A percentile compares a stretch with the other conserved stretches of the same genome.
These are phyloP conservation scores for Boletus vinaceobasis DNA, from an alignment of 768 basidiomycete species.

Conservation along the genomic window DNA sequence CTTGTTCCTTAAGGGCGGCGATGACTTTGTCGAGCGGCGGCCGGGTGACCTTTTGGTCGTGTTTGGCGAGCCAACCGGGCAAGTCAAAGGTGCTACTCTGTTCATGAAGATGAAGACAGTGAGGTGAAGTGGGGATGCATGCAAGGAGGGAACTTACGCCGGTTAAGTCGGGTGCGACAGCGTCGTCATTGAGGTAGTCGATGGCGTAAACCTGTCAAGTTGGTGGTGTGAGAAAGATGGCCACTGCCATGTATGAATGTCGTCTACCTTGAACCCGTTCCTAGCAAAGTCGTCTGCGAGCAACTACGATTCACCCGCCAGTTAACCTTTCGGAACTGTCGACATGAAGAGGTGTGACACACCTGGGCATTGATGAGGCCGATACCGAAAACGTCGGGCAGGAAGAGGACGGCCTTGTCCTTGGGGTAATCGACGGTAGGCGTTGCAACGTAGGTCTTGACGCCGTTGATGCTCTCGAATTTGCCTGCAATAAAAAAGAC, in stretches of 20 bases:
- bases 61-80: constrained; percentile 38
- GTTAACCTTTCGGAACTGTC: background rate
- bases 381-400: constrained; percentile 52
- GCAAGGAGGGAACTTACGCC: constrained; percentile 1
- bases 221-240: background rate
- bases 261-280: constrained; percentile 36
- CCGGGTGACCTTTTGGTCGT: constrained; percentile 40
- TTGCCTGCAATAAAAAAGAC: constrained; percentile 32
- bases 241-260: background rate
- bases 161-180: constrained; percentile 15
- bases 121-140: background rate
- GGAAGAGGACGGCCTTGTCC: constrained; percentile 53
- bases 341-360: background rate
- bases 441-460: constrained; percentile 51
- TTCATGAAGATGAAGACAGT: background rate
- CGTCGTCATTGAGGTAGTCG: constrained; percentile 32
- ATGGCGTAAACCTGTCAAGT: constrained; percentile 15
- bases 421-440: constrained; percentile 49
- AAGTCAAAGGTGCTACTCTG: constrained; percentile 23
- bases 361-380: constrained; percentile 46
- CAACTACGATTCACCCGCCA: constrained; percentile 25
- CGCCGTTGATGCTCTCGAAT: constrained; percentile 42
- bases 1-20: constrained; percentile 51
- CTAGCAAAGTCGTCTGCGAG: constrained; percentile 43
- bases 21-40: constrained; percentile 56